A percentile compares a stretch with the other conserved stretches of the same genome.
Evolutionary conservation across 2,329 filamentous ascomycete genomes (phyloP).

Genomic region (Fusarium tricinctum): DNA sequence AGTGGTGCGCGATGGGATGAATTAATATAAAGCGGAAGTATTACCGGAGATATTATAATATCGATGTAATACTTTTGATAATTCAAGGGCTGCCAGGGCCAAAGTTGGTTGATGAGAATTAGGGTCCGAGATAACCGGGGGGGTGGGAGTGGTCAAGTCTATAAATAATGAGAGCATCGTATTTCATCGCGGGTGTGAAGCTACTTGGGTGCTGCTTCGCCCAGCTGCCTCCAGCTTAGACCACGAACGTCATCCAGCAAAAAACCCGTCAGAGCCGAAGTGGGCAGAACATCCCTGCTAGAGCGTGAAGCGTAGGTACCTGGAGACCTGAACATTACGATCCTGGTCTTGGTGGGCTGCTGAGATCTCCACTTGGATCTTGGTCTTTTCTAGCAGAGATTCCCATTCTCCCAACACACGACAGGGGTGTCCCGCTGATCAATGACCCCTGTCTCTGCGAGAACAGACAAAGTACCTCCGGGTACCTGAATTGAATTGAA

Average conservation of each 20-base stretch:
- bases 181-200: conserved; percentile 19
- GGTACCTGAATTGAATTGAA: conserved; percentile 29
- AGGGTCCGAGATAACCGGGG: conserved; percentile 26
- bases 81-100: conserved; percentile 32
- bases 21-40: conserved; percentile 27
- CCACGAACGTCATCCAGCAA: conserved; percentile 40
- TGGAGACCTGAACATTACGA: background rate
- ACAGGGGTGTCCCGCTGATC: conserved; percentile 44
- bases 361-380: conserved; percentile 42
- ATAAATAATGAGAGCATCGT: conserved; percentile 44
- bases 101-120: conserved; percentile 23
- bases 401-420: conserved; percentile 34
- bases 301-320: conserved; percentile 18
- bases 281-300: conserved; percentile 25
- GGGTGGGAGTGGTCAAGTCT: conserved; percentile 38
- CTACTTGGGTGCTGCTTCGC: too few species aligned
- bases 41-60: conserved; percentile 25
- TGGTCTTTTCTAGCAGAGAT: conserved; percentile 26
- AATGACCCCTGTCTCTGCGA: conserved; percentile 30
- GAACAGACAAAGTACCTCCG: conserved; percentile 28
- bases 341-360: too few species aligned
- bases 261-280: conserved; percentile 39
- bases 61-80: conserved; percentile 34
- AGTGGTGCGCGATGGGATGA: conserved; percentile 2
- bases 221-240: conserved; percentile 9